Evolutionary conservation across 1,284 basidiomycete genomes (phyloP), one percentile per base, ranked within the genome.

Genomic region (Trametes polyzona): DNA sequence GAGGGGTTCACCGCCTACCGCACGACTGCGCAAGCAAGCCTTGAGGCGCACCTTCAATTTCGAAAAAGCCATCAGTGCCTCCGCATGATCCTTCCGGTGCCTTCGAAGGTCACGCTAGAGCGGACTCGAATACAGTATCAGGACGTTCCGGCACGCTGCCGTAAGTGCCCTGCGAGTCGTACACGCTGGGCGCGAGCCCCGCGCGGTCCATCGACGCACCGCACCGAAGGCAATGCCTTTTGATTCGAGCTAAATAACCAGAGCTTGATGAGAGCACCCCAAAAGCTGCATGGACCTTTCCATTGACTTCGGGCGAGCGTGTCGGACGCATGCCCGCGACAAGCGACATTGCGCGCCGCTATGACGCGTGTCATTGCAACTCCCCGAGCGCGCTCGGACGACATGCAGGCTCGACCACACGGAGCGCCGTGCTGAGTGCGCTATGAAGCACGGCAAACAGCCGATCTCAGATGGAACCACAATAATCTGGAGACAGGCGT

Each of bases 41-140:
- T 57, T 42, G 47, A 61, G 59, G 59, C 48, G 27, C 9, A 10
- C 23, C 43, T 39, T 16, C 43, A 27, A 21, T 23, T 21, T 27
- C 42, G 26, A 9, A 21, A 40, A 12, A 49, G 27, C 17, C 36
- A 55, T 47, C 42, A 52, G 44, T 23, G 43, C 40, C 40, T 57
- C 41, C 32, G 32, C 46, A 54, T 46, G 52, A 35, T 58, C 48
- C 55, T 41, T 43, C 55, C 59, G 55, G 33, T 19, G 11, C 33
- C 42, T 37, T 26, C n/a, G 26, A 37, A 19, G 14, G 42, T n/a
- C n/a, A n/a, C n/a, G n/a, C 12, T 19, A 37, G 26, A 14, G 17
- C 39, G 23, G 4, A 47, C 12, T 23, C 7, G 24, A 16, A 3
- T 47, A n/a, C 12, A 47, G 32, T 47, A 23, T 33, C 30, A 16